A percentile compares a stretch with the other conserved stretches of the same genome.
Evolutionary conservation across 164 flowering plant species (phyloP).

Genomic region (Protea cynaroides): DNA sequence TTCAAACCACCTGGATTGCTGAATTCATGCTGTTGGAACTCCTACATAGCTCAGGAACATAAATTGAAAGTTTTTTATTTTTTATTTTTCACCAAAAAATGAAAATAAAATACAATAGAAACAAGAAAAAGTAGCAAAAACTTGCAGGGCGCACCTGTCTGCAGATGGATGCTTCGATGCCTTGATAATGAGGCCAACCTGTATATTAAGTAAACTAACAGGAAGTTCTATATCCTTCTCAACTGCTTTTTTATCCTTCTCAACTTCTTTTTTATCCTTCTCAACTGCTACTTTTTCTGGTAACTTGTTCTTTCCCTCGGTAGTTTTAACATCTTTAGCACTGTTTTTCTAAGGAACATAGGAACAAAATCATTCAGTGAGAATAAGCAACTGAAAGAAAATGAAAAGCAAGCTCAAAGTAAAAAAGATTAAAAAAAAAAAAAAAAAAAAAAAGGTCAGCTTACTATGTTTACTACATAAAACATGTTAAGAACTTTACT

Average conservation of each 20-base stretch:
- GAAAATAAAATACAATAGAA: not conserved
- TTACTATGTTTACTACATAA: not conserved
- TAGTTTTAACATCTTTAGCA: constrained; percentile 32
- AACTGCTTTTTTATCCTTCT: constrained; percentile 24
- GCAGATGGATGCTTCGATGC: constrained; percentile 99
- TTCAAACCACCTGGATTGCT: not conserved
- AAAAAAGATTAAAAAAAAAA: too few relatives aligned
- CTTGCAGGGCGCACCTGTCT: constrained; percentile 58
- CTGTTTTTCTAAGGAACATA: constrained; percentile 29
- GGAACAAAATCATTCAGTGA: constrained; percentile 4
- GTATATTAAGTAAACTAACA: constrained; percentile 75
- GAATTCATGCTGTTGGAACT: constrained; percentile 2
- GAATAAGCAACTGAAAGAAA: not conserved
- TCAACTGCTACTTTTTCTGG: constrained; percentile 48
- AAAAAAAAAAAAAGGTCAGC: not conserved
- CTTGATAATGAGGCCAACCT: constrained; percentile 85
- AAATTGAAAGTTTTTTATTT: not conserved
- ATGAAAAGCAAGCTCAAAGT: not conserved
- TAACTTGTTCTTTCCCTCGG: constrained; percentile 48
- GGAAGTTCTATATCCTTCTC: constrained; percentile 62
- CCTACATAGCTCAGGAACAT: not conserved
- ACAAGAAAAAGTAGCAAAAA: not conserved
- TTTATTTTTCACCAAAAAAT: not conserved
- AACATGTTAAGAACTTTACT: not conserved
- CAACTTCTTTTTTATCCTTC: constrained; percentile 26